These are phyloP conservation scores for Malus fusca DNA, from an alignment of 306 rosid species.

Conservation along the genomic window DNA sequence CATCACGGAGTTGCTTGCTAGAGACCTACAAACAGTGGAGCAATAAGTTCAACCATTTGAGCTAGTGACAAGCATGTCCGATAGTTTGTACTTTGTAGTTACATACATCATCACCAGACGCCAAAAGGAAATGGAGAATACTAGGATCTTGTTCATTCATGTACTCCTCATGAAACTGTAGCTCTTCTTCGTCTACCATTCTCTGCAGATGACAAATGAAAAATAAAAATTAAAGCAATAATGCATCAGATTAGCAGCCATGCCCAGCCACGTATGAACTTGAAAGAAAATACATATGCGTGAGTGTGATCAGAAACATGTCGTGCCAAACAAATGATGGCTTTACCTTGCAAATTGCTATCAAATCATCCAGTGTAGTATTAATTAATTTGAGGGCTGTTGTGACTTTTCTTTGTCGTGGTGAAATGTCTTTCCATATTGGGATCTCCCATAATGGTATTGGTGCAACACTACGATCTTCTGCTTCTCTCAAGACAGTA, in stretches of 20 bases:
- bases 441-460: constrained; percentile 96
- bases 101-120: constrained; percentile 91
- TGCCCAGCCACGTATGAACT: neutral
- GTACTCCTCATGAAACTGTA: constrained; percentile 93
- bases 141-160: constrained; percentile 96
- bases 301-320: neutral
- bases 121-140: constrained; percentile 90
- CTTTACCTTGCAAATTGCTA: constrained; percentile 86
- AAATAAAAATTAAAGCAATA: constrained; percentile 5
- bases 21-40: constrained; percentile 55
- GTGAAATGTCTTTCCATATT: constrained; percentile 95
- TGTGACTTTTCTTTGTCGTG: constrained; percentile 72
- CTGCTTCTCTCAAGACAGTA: constrained; percentile 92
- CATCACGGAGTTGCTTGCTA: constrained; percentile 98
- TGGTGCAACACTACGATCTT: constrained; percentile 83
- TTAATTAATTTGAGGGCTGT: constrained; percentile 86
- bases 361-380: constrained; percentile 63
- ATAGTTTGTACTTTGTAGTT: neutral
- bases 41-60: constrained; percentile 5
- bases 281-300: neutral
- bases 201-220: constrained; percentile 46
- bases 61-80: neutral
- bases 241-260: constrained; percentile 14
- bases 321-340: constrained; percentile 14
- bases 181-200: constrained; percentile 95